A percentile compares a stretch with the other conserved stretches of the same genome.
Conservation (phyloP, 225 moss, liverwort and hornwort species). For the Lunularia cruciata region DNA sequence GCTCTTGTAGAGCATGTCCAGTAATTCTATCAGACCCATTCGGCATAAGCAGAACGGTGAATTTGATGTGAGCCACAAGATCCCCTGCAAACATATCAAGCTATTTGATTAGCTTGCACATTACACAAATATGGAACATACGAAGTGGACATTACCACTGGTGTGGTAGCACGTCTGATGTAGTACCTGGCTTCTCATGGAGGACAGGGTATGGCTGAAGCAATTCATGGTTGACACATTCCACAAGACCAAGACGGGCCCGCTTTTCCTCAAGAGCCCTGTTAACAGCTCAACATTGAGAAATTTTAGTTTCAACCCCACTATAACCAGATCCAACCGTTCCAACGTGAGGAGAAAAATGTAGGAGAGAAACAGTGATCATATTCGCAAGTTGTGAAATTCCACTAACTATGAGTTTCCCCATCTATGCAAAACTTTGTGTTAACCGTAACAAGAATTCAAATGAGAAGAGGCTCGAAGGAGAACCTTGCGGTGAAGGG, state of each 20-base stretch:
- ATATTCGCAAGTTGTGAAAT: neutral
- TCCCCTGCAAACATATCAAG: conserved; percentile 56
- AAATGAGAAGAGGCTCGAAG: neutral
- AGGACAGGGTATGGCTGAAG: conserved; percentile 97
- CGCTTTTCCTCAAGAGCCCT: conserved; percentile 99
- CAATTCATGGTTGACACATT: conserved; percentile 97
- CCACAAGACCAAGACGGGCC: conserved; percentile 95
- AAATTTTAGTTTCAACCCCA: neutral
- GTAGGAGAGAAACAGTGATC: neutral
- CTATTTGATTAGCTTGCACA: neutral
- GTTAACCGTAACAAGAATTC: too few species aligned
- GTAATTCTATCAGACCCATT: conserved; percentile 98
- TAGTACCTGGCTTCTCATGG: conserved; percentile 91
- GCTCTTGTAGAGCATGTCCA: conserved; percentile 76
- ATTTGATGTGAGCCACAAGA: conserved; percentile 91
- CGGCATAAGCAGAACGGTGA: conserved; percentile 97
- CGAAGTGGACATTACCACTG: too few species aligned
- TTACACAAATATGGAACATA: neutral
- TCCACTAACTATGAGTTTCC: neutral
- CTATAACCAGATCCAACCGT: too few species aligned
- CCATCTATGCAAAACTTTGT: neutral
- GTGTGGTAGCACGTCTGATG: neutral
- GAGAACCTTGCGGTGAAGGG: conserved; percentile 91
- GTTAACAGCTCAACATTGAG: neutral
- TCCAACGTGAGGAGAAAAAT: neutral